Percentiles rank a stretch among this genome's conserved stretches.
Evolutionary conservation across 1,284 basidiomycete species (phyloP).

Genomic region (Ceratobasidium sp.): DNA sequence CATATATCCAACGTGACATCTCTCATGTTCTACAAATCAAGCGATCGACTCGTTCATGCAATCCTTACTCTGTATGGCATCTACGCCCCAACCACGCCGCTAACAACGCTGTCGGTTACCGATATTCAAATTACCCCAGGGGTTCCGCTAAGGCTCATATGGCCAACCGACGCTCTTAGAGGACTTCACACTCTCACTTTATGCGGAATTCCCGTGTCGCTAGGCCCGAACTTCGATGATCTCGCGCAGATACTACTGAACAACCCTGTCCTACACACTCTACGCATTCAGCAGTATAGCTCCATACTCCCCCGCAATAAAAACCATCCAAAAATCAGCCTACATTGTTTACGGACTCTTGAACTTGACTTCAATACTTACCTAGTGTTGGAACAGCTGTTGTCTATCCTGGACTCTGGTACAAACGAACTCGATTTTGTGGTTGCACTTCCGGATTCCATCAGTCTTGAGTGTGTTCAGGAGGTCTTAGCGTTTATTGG

Average conservation of each 20-base stretch:
- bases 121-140: too few relatives aligned
- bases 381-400: background rate
- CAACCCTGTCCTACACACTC: background rate
- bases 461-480: background rate
- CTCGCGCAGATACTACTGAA: background rate
- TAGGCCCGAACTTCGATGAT: background rate
- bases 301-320: too few relatives aligned
- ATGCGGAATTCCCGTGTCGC: background rate
- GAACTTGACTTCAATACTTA: background rate
- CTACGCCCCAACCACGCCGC: background rate
- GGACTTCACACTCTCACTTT: background rate
- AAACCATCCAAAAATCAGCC: background rate
- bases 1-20: background rate
- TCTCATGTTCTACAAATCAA: background rate
- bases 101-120: too few relatives aligned
- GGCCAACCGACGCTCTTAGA: background rate
- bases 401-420: background rate
- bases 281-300: background rate
- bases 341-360: background rate
- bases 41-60: background rate
- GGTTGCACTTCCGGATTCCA: background rate
- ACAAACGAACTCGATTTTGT: background rate
- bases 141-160: background rate
- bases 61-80: background rate
- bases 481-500: background rate